phyloP scores from a whole-genome alignment of 768 basidiomycete genomes.

The Phaeotremella fagi region DNA sequence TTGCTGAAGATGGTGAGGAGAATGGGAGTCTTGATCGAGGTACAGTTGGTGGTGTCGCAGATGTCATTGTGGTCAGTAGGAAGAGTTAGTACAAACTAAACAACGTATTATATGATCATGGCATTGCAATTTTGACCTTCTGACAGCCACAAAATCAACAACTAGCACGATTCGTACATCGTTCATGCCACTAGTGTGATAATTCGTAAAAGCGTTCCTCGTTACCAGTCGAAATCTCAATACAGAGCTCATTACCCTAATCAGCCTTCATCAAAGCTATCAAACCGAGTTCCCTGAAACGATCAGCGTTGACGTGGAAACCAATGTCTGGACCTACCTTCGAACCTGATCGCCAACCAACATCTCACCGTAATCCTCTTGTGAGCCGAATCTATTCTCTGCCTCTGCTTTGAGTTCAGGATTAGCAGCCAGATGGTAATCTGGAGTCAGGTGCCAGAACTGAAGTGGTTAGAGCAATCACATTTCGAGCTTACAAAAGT shows the following conservation, averaged over 20 bases:
- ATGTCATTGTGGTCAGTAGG: neutral
- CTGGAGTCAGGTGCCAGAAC: constrained; percentile 89
- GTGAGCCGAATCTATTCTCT: constrained; percentile 49
- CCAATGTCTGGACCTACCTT: constrained; percentile 31
- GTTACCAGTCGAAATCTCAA: too few relatives aligned
- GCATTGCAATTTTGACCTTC: too few relatives aligned
- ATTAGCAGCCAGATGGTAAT: constrained; percentile 69
- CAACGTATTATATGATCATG: too few relatives aligned
- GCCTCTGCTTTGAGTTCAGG: constrained; percentile 56
- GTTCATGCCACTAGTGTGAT: too few relatives aligned
- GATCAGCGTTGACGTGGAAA: neutral
- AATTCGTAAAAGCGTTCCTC: too few relatives aligned
- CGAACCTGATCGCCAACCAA: constrained; percentile 86
- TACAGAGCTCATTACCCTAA: neutral
- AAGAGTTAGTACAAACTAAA: too few relatives aligned
- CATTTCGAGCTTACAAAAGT: constrained; percentile 57
- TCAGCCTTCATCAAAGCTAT: constrained; percentile 39
- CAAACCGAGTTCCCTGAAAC: constrained; percentile 41
- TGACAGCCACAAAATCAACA: too few relatives aligned
- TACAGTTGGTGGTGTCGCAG: constrained; percentile 6
- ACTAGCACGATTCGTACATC: too few relatives aligned
- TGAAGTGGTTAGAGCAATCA: constrained; percentile 7
- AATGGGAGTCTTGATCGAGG: neutral
- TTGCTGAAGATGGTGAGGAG: constrained; percentile 15
- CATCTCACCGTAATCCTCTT: constrained; percentile 63